These are phyloP conservation scores for Diplodia sapinea DNA, from an alignment of 2,329 filamentous ascomycete species.

Conservation along the genomic window DNA sequence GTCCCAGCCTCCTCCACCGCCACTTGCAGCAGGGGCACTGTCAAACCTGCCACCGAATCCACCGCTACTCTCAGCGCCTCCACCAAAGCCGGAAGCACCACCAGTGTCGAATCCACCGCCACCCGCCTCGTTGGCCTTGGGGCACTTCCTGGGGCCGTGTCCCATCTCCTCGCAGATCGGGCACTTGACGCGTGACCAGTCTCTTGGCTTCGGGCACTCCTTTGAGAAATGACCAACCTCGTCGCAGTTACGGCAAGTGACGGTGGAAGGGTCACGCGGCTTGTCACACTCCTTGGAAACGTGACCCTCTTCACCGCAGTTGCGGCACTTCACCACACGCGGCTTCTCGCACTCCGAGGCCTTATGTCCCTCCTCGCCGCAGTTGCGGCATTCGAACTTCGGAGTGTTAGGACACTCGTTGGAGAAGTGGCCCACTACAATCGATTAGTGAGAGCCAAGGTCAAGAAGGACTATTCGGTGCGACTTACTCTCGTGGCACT, in stretches of 20 bases:
- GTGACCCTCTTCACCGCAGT: constrained; percentile 47
- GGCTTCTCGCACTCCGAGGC: constrained; percentile 47
- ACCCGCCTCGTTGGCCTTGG: constrained; percentile 36
- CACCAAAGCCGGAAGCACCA: constrained; percentile 28
- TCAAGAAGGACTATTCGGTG: background rate
- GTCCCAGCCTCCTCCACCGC: constrained; percentile 26
- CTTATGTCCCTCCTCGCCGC: constrained; percentile 46
- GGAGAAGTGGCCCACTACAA: constrained; percentile 43
- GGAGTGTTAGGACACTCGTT: constrained; percentile 41
- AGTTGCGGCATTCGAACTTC: constrained; percentile 44
- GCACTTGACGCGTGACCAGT: constrained; percentile 56
- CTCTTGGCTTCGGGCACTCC: constrained; percentile 64
- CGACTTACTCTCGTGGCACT: constrained; percentile 63
- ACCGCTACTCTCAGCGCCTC: constrained; percentile 14
- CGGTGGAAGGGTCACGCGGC: constrained; percentile 47
- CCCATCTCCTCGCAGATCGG: constrained; percentile 48
- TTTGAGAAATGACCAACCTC: constrained; percentile 64
- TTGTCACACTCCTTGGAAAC: constrained; percentile 47
- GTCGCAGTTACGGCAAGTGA: constrained; percentile 66
- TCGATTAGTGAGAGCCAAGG: constrained; percentile 8
- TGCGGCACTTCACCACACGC: constrained; percentile 47
- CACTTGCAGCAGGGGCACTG: background rate
- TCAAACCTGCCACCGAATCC: constrained; percentile 11
- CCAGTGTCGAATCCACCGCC: constrained; percentile 13
- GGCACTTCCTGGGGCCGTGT: constrained; percentile 40